These are phyloP conservation scores for Spongispora temasekensis DNA, from an alignment of 1,284 basidiomycete species.

Conservation along the genomic window DNA sequence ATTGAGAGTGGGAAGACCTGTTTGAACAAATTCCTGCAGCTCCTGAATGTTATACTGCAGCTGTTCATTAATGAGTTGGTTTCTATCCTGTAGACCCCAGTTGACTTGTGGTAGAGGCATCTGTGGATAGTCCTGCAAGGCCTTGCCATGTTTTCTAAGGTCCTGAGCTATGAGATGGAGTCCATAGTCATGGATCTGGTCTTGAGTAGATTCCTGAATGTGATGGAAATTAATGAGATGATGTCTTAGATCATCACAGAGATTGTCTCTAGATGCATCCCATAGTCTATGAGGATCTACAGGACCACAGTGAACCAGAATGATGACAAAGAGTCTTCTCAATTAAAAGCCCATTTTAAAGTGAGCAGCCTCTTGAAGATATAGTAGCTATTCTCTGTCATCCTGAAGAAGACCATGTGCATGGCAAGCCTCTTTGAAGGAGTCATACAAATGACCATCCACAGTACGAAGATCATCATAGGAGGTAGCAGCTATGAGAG, in stretches of 20 bases:
- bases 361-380: too few species aligned
- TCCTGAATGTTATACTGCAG: too few species aligned
- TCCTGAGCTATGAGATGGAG: constrained; percentile 38
- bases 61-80: constrained; percentile 42
- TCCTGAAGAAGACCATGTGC: constrained; percentile 38
- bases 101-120: constrained; percentile 33
- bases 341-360: constrained; percentile 36
- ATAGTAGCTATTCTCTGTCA: constrained; percentile 38
- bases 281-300: constrained; percentile 30
- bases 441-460: constrained; percentile 12
- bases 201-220: constrained; percentile 21
- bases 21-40: constrained; percentile 25
- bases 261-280: constrained; percentile 19
- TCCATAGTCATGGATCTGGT: constrained; percentile 42
- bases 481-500: too few species aligned
- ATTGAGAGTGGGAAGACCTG: constrained; percentile 7
- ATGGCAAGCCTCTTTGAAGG: constrained; percentile 34
- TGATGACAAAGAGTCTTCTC: constrained; percentile 34
- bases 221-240: background rate
- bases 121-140: constrained; percentile 28
- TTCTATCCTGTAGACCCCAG: constrained; percentile 33
- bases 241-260: constrained; percentile 36
- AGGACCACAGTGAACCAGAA: constrained; percentile 33
- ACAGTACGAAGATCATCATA: too few species aligned
- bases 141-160: constrained; percentile 26